Evolutionary conservation across 345 rosid genomes (phyloP), one percentile per base, ranked within the genome.

Genomic region (Camelina hispida): DNA sequence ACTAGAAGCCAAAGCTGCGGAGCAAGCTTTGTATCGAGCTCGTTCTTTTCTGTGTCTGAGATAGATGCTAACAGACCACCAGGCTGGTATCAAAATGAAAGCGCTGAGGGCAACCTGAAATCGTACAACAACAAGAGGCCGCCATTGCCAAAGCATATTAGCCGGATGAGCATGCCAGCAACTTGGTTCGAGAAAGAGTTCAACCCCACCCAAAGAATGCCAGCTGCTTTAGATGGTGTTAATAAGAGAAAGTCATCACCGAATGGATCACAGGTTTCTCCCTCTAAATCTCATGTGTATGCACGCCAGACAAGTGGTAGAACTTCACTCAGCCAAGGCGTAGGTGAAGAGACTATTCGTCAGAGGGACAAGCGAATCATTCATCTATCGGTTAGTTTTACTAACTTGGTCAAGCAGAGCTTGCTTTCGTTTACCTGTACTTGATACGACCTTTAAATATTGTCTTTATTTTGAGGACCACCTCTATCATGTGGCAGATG

Each of bases 1-100:
- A 51, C 35, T 9, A 85, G 86, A 68, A 93, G 96, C 83, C 88
- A 67, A 73, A 93, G 97, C 80, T 89, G 87, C 71, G 82, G 80
- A 79, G 87, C 89, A 53, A 85, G 84, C 64, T 69, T 89, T 13
- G 72, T 63, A 62, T 72, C 77, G 3, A 81, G 52, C 62, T 77
- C 71, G 56, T 71, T 85, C 25, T 47, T 67, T 2, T 17, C 66
- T 52, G 76, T 74, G 76, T 74, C 50, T 60, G 85, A 83, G 76
- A 79, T 60, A 65, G 68, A 74, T 54, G 84, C 68, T 28, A 69
- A 68, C 76, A 79, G 85, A 20, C 83, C 86, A 11, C 81, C 84
- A 17, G 60, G 30, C 2, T 76, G 66, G 74, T 75, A 66, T 46
- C 81, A 81, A 55, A 83, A 82, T 66, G 81, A 78, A 40, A 83